Conservation (phyloP, 169 alveolate genomes). For the Eimeria zaria region DNA sequence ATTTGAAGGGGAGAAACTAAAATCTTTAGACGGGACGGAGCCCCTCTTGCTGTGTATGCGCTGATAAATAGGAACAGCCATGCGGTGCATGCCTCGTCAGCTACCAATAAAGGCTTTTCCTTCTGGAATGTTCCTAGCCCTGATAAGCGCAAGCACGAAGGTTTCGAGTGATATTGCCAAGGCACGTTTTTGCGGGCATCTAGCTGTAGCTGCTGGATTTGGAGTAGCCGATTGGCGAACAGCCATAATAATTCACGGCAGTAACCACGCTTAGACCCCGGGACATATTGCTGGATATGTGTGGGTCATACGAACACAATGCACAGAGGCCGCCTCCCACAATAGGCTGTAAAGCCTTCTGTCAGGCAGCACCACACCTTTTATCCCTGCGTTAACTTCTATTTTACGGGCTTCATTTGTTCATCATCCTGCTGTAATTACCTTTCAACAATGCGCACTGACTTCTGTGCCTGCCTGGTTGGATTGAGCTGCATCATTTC, state of each 20-base stretch:
- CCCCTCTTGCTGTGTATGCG: neutral
- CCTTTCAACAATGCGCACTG: neutral
- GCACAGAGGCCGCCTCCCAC: neutral
- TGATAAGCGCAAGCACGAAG: neutral
- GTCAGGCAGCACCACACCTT: neutral
- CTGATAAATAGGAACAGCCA: neutral
- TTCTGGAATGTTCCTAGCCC: neutral
- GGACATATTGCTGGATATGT: neutral
- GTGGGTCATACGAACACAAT: neutral
- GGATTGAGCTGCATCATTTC: neutral
- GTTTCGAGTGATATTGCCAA: neutral
- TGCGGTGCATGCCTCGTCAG: neutral
- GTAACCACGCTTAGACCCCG: neutral
- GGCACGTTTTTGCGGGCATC: neutral
- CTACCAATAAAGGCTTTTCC: neutral
- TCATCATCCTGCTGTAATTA: neutral
- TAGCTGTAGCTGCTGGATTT: neutral
- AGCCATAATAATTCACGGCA: neutral
- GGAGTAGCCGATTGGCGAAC: neutral
- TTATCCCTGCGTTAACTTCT: neutral
- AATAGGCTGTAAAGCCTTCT: neutral
- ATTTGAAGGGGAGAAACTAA: neutral
- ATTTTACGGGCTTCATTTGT: neutral
- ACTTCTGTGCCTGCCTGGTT: neutral
- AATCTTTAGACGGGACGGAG: neutral